These are phyloP conservation scores for Colletotrichum shisoi DNA, from an alignment of 2,329 filamentous ascomycete genomes.

Conservation along the genomic window DNA sequence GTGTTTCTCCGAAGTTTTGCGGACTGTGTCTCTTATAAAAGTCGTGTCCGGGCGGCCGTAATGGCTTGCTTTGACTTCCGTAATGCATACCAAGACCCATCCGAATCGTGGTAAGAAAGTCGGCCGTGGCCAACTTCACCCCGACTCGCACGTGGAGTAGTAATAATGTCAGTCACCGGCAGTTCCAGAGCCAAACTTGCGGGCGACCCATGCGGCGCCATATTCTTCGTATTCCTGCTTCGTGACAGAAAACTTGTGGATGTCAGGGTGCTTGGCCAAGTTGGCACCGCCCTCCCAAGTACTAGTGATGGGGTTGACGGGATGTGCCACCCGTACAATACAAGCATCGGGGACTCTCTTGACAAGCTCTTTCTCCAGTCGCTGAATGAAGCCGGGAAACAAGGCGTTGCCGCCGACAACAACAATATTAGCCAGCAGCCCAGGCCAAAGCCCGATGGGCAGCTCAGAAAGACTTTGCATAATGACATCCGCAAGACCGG, in stretches of 20 bases:
- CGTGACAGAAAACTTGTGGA: slow-evolving; percentile 77
- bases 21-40: background rate
- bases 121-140: background rate
- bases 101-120: background rate
- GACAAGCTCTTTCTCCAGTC: slow-evolving; percentile 78
- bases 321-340: slow-evolving; percentile 74
- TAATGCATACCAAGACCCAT: background rate
- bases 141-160: background rate
- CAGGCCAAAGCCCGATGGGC: slow-evolving; percentile 84
- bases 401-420: slow-evolving; percentile 87
- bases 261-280: slow-evolving; percentile 73
- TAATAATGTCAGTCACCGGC: slow-evolving; percentile 20
- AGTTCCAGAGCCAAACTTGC: slow-evolving; percentile 66
- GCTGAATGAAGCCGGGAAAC: slow-evolving; percentile 81
- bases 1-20: background rate
- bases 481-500: slow-evolving; percentile 82
- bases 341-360: slow-evolving; percentile 78
- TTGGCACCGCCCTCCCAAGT: slow-evolving; percentile 87
- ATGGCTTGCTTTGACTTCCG: background rate
- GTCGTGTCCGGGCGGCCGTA: background rate
- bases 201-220: slow-evolving; percentile 76
- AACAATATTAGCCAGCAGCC: slow-evolving; percentile 83
- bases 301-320: slow-evolving; percentile 76
- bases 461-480: slow-evolving; percentile 77
- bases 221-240: slow-evolving; percentile 90